phyloP scores from a whole-genome alignment of 2,329 filamentous ascomycete species.

The Pseudogymnoascus verrucosus region DNA sequence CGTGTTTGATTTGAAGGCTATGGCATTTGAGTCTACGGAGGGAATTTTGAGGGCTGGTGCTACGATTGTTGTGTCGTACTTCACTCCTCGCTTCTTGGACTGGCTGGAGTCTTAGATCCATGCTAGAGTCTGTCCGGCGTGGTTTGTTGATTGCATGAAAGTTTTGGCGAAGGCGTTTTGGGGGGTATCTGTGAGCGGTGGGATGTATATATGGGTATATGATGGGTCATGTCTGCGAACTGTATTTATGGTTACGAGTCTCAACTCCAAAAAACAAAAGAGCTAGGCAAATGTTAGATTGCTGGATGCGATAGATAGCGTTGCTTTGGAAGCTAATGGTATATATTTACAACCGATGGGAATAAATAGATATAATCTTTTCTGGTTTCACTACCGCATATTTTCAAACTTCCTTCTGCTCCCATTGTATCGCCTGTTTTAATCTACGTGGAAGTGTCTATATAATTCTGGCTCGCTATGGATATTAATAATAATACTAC shows the following conservation, averaged over 20 bases:
- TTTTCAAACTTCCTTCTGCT: not conserved
- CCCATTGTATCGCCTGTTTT: not conserved
- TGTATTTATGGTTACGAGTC: slow-evolving; percentile 7
- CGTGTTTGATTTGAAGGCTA: slow-evolving; percentile 88
- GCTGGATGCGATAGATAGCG: slow-evolving; percentile 5
- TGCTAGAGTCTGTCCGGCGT: not conserved
- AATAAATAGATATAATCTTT: not conserved
- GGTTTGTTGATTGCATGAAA: not conserved
- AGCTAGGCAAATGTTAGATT: slow-evolving; percentile 1
- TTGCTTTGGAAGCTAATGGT: not conserved
- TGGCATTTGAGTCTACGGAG: slow-evolving; percentile 92
- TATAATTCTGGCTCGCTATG: not conserved
- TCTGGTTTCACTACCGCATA: not conserved
- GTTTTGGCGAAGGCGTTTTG: not conserved
- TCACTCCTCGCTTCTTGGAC: slow-evolving; percentile 72
- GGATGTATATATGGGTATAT: slow-evolving; percentile 4
- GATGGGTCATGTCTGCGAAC: not conserved
- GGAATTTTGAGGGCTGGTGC: slow-evolving; percentile 89
- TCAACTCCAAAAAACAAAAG: slow-evolving; percentile 4
- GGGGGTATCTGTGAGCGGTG: not conserved
- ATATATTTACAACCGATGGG: not conserved
- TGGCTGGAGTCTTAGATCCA: slow-evolving; percentile 47
- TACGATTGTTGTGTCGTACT: slow-evolving; percentile 89
- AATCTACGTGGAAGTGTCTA: not conserved
- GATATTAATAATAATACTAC: not conserved